Conservation (phyloP, 768 basidiomycete genomes). For the Mrakia hoshinonis region DNA sequence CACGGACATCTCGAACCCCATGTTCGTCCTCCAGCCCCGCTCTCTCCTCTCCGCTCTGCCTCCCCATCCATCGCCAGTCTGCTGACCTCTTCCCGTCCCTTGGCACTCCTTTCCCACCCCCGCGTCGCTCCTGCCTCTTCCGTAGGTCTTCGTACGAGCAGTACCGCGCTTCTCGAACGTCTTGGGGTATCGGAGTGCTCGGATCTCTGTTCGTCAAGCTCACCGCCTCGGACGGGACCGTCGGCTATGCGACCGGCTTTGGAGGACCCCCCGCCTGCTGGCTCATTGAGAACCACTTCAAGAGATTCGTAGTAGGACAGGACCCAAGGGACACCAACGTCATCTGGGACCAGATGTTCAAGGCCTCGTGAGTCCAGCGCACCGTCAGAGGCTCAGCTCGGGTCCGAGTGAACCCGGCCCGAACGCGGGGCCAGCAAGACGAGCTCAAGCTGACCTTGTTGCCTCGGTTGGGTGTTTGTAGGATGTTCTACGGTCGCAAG, state of each 20-base stretch:
- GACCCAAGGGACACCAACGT: conserved; percentile 43
- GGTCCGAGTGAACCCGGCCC: no score
- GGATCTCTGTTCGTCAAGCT: conserved; percentile 43
- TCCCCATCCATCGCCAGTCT: no score
- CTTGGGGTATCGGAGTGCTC: conserved; percentile 44
- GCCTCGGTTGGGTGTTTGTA: no score
- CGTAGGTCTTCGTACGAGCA: conserved; percentile 35
- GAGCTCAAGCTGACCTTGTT: background rate
- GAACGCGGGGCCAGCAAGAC: no score
- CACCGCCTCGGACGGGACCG: conserved; percentile 42
- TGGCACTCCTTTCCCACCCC: no score
- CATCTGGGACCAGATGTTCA: conserved; percentile 42
- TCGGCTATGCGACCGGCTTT: conserved; percentile 42
- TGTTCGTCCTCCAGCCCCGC: conserved; percentile 28
- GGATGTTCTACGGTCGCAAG: conserved; percentile 44
- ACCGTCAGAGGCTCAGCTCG: no score
- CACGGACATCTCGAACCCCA: conserved; percentile 39
- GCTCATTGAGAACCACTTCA: conserved; percentile 44
- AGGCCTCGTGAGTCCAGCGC: conserved; percentile 20
- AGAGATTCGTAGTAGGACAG: conserved; percentile 42
- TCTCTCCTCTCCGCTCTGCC: background rate
- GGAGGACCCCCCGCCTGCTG: conserved; percentile 43
- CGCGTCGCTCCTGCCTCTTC: background rate
- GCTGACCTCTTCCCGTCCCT: background rate
- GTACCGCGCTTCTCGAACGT: conserved; percentile 39